Conservation (phyloP, 805 yeast genomes). For the Ogataea philodendri region DNA sequence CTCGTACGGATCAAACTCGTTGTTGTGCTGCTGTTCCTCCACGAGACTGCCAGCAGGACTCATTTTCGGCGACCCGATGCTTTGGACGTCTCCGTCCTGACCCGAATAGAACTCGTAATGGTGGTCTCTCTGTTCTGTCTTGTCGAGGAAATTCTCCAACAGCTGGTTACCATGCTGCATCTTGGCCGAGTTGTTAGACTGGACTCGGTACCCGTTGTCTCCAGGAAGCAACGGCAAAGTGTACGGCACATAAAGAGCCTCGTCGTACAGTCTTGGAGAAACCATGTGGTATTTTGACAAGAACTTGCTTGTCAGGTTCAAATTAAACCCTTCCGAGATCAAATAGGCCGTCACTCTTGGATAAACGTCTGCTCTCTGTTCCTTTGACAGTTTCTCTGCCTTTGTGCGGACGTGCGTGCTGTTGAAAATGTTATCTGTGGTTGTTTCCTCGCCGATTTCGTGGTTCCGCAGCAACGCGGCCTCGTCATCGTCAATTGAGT, state of each 20-base stretch:
- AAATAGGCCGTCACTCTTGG: constrained; percentile 91
- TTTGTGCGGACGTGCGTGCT: constrained; percentile 32
- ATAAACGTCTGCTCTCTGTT: constrained; percentile 57
- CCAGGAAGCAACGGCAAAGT: constrained; percentile 86
- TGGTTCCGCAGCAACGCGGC: constrained; percentile 12
- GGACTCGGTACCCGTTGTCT: constrained; percentile 69
- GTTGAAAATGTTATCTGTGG: constrained; percentile 37
- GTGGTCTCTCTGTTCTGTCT: constrained; percentile 84
- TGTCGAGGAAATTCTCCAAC: constrained; percentile 77
- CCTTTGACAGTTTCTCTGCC: constrained; percentile 60
- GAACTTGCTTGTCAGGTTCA: constrained; percentile 61
- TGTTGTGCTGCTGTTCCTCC: constrained; percentile 36
- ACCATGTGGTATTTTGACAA: constrained; percentile 73
- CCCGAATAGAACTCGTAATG: constrained; percentile 90
- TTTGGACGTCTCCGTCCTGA: constrained; percentile 45
- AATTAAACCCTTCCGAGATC: constrained; percentile 77
- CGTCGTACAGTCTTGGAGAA: constrained; percentile 84
- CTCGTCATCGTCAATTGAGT: constrained; percentile 6
- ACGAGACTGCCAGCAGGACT: constrained; percentile 21
- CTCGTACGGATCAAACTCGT: constrained; percentile 85
- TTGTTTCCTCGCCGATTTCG: constrained; percentile 25
- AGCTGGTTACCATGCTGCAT: constrained; percentile 40
- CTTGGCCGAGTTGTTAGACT: constrained; percentile 56
- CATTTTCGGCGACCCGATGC: constrained; percentile 21
- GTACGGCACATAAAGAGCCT: constrained; percentile 89